Evolutionary conservation across 306 rosid genomes (phyloP).

Genomic region (Glycine soja): DNA sequence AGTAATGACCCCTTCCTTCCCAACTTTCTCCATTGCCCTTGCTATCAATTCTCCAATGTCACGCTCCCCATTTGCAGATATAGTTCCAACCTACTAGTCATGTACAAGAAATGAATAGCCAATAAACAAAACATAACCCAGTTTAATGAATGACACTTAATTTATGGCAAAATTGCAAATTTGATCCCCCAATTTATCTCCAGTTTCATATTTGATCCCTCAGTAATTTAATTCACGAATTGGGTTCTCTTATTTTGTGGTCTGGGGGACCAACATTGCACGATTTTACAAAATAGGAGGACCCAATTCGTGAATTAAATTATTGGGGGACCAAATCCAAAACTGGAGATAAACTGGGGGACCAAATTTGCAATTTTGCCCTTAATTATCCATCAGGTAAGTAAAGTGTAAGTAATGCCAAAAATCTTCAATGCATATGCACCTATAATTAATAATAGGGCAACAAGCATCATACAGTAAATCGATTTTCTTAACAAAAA

Average conservation of each 20-base stretch:
- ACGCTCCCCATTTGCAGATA: constrained; percentile 93
- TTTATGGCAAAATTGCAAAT: too few relatives aligned
- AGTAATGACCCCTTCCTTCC: constrained; percentile 95
- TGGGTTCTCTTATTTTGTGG: too few relatives aligned
- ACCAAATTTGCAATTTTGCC: too few relatives aligned
- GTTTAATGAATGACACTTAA: background rate
- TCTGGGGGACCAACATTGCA: too few relatives aligned
- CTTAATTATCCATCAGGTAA: constrained; percentile 32
- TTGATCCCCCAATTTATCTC: too few relatives aligned
- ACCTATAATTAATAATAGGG: constrained; percentile 27
- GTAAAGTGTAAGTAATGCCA: constrained; percentile 6
- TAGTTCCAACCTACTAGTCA: constrained; percentile 79
- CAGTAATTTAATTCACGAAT: too few relatives aligned
- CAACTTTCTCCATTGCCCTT: constrained; percentile 98
- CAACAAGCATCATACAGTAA: constrained; percentile 7
- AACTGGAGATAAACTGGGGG: too few relatives aligned
- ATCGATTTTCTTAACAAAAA: constrained; percentile 26
- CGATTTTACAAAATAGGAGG: too few relatives aligned
- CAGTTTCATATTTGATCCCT: too few relatives aligned
- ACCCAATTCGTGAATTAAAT: too few relatives aligned
- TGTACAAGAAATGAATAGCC: constrained; percentile 23
- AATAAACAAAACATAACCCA: constrained; percentile 5
- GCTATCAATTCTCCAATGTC: constrained; percentile 94
- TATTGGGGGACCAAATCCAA: too few relatives aligned
- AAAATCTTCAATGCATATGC: constrained; percentile 20